A percentile compares a stretch with the other conserved stretches of the same genome.
phyloP scores from a whole-genome alignment of 306 rosid genomes.

The Cicer judaicum region DNA sequence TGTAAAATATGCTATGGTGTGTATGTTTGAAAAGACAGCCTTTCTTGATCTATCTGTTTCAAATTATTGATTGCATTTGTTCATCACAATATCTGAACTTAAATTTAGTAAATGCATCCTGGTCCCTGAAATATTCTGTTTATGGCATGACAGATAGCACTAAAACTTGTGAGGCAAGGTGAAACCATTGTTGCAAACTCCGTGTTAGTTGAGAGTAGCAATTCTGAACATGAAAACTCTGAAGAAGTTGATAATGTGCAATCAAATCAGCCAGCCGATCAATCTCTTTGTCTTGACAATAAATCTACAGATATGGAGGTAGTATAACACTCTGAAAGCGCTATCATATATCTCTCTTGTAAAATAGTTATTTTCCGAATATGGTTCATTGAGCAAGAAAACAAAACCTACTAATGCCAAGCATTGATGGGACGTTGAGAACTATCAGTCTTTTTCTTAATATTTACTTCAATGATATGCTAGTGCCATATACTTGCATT shows the following conservation, averaged over 20 bases:
- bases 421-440: constrained; percentile 15
- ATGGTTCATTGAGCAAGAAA: constrained; percentile 31
- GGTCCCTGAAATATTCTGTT: constrained; percentile 38
- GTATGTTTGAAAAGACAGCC: constrained; percentile 20
- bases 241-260: constrained; percentile 40
- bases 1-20: neutral
- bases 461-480: constrained; percentile 18
- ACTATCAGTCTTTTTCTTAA: constrained; percentile 7
- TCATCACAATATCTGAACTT: constrained; percentile 35
- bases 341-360: constrained; percentile 5
- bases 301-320: constrained; percentile 61
- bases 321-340: constrained; percentile 35
- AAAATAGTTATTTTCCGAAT: neutral
- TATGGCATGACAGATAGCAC: constrained; percentile 82
- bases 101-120: constrained; percentile 29
- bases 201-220: constrained; percentile 44
- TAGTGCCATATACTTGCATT: constrained; percentile 17
- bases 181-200: constrained; percentile 48
- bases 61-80: neutral
- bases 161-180: constrained; percentile 81
- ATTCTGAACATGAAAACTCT: constrained; percentile 51
- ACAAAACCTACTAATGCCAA: constrained; percentile 5
- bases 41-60: constrained; percentile 15
- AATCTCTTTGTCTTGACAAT: constrained; percentile 47
- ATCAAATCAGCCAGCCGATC: constrained; percentile 50